A percentile compares a stretch with the other conserved stretches of the same genome.
Conservation (phyloP, 306 rosid genomes). For the peach (Prunus persica) region Prunus_persica_NCBIv2 NC_034016.1:15564001-15564500, state of each 20-base stretch:
- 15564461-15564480: background rate
- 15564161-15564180: background rate
- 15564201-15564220: background rate
- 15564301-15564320: constrained; percentile 98
- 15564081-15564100: constrained; percentile 98
- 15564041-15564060: constrained; percentile 42
- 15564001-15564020: background rate
- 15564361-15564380: constrained; percentile 29
- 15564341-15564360: constrained; percentile 98
- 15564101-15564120: constrained; percentile 65
- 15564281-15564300: constrained; percentile 99
- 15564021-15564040: constrained; percentile 6
- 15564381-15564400: constrained; percentile 14
- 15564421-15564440: constrained; percentile 10
- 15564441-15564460: background rate
- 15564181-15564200: background rate
- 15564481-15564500: constrained; percentile 2
- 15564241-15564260: constrained; percentile 35
- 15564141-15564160: background rate
- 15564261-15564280: constrained; percentile 99
- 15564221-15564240: background rate
- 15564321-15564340: constrained; percentile 77
- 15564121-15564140: background rate
- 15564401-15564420: constrained; percentile 18
- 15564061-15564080: constrained; percentile 63